Evolutionary conservation across 805 yeast species (phyloP), one percentile per base, ranked within the genome.

Genomic region (Geotrichum ghanense): DNA sequence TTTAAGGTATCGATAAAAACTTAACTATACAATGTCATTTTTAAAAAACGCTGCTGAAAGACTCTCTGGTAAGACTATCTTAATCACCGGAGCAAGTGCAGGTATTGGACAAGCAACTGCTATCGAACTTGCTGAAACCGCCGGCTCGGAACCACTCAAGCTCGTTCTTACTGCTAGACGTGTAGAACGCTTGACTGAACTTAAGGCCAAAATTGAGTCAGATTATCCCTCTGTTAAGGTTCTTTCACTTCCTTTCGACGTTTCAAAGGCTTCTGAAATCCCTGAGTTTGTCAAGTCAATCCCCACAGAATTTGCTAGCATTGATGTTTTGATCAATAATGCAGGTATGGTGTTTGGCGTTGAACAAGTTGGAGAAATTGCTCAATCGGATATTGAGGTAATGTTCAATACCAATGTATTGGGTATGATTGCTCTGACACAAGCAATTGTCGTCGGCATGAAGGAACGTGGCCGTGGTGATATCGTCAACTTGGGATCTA

Each of bases 101-200:
- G 97, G 97, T 47, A 90, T 90, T 57, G 98, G 97, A 10, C 78
- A 78, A 54, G 92, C 95, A 46, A 88, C 96, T 9, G 97, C 97
- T 14, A 65, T 73, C 42, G 95, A 89, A 61, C 79, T 86, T 54
- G 92, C 95, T 40, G 78, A 70, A 20, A 85, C 87, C 14, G 71
- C 90, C 20, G 69, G 76, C 43, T 95, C 95, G 25, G 62, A 80
- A 10, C 37, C 37, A 31, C 61, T 83, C 55, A 80, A 82, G 57
- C 72, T 87, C 55, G 71, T 87, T 51, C 70, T 87, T 21, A 73
- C 88, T 2, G 95, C 95, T 2, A 78, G 95, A 66, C 79, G 95
- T 66, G 53, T 72, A 34, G 85, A 79, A 4, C 76, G 76, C 50
- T 64, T 85, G 44, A 66, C 73, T 22, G 68, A 64, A 12, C 62